Evolutionary conservation across 495 filamentous ascomycete species (phyloP), one percentile per base, ranked within the genome.

Genomic region (Hypoxylon subgilvum): DNA sequence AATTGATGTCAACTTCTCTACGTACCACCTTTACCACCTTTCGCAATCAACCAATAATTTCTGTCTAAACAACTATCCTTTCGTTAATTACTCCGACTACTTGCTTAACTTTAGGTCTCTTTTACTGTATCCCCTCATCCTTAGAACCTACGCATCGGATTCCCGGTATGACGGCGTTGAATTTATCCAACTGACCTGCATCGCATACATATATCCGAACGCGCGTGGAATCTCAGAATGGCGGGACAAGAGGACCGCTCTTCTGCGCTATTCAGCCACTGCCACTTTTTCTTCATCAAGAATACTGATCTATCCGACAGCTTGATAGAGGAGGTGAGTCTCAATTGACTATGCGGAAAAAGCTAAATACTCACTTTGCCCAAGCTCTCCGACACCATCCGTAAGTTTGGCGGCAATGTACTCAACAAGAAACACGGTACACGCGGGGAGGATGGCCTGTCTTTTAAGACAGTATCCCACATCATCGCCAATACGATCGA

Each of bases 401-500:
- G 71, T 70, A 42, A 79, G 69, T 74, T 86, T 74, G 86, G 83
- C 57, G 88, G 81, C 52, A 70, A 71, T 38, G 71, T 81, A 1
- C 17, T 82, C 40, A 68, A 82, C 28, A 68, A 75, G 1, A 76
- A 49, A 67, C 77, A 76, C 44, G 72, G 72, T 32, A 73, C 60
- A 27, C 78, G 86, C 6, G 34, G 18, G 34, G 13, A 6, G 12
- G 12, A 35, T 13, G 31, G 13, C 76, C 81, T n/a, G n/a, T n/a
- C n/a, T n/a, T 67, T 89, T 3, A 63, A 73, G 30, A 68, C 83
- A 43, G 80, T 87, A 48, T 96, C 88, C 9, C 91, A 97, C 68
- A 87, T 99, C 61, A 82, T 99, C 58, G 86, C 91, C 34, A 81
- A 81, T 38, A 91, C 89, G 2, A 86, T 89, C 63, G 91, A 97